A percentile compares a stretch with the other conserved stretches of the same genome.
These are phyloP conservation scores for Blastocystis sp. DNA, from an alignment of 352 stramenopile genomes.

Conservation along the genomic window DNA sequence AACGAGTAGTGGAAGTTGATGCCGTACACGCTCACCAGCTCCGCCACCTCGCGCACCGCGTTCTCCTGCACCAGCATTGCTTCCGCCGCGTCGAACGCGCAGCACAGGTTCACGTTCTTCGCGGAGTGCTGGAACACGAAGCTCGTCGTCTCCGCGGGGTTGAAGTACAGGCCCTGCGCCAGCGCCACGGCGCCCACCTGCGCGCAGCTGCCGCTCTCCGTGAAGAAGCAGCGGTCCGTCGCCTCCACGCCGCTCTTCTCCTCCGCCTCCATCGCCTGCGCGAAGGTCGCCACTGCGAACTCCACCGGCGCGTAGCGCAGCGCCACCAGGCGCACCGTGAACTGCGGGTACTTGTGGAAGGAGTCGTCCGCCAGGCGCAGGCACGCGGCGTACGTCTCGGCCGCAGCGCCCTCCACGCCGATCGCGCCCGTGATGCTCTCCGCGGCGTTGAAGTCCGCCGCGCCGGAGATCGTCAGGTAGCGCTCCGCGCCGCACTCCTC, in stretches of 20 bases:
- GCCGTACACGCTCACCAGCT: slow-evolving; percentile 4
- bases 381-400: slow-evolving; percentile 11
- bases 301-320: not conserved
- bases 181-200: not conserved
- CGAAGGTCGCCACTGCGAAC: slow-evolving; percentile 32
- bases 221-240: slow-evolving; percentile 44
- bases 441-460: not conserved
- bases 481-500: not conserved
- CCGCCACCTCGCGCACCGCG: slow-evolving; percentile 6
- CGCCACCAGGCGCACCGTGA: slow-evolving; percentile 21
- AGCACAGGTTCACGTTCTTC: slow-evolving; percentile 62
- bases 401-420: not conserved
- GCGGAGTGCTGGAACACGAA: slow-evolving; percentile 21
- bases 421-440: slow-evolving; percentile 12
- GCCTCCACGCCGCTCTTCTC: not conserved
- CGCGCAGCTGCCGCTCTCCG: not conserved
- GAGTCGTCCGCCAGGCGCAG: slow-evolving; percentile 34
- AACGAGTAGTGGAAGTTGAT: slow-evolving; percentile 63
- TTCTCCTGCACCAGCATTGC: slow-evolving; percentile 28
- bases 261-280: not conserved
- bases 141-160: not conserved
- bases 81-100: not conserved
- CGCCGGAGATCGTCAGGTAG: slow-evolving; percentile 4
- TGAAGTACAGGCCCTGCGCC: not conserved
- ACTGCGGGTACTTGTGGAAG: slow-evolving; percentile 19